Base-by-base conservation (phyloP, 192 early-diverging fungal species). In the Backusella psychrophila region DNA sequence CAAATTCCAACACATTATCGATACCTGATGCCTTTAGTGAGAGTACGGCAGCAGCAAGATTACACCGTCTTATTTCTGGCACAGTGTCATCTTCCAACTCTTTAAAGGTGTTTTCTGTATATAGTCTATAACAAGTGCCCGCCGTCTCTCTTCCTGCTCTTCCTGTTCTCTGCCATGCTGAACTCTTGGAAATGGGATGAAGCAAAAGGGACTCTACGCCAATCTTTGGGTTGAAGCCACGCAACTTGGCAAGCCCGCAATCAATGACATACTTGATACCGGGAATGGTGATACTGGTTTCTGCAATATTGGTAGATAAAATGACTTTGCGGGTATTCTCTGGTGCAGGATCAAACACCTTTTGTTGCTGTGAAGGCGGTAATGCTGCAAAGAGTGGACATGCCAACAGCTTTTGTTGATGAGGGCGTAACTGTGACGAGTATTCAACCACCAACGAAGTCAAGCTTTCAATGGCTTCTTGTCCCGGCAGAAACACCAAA, bases 221-320 rank as follows among this genome's bases (percentile, higher is more conserved):
- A 38, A 94, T 91, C 31, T 91, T 93, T 38, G 96, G 83, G 77
- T 97, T 94, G 80, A 92, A 98, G 11, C 90, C 90, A n/a, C 95
- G 89, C 53, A 95, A 86, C 81, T 99, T 99, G 46, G 92, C 94
- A 67, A 98, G 89, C 21, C 97, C 98, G 14, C 93, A 91, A 77
- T 99, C 98, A 33, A 99, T 80, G 4, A 99, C 97, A 86, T 98
- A 96, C 1, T 92, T 90, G 65, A 99, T 94, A 0, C 97, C 97
- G 17, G 91, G 90, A 59, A 99, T 97, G 0, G 98, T 99, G 74
- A 99, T 93, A 73, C 94, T 96, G 0, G 98, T 98, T 86, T 99
- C 98, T 19, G 98, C 98, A 81, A 99, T 96, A 80, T 99, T 99
- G 1, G 98, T 99, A 0, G 96, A 90, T 35, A 99, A 84, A 75